Evolutionary conservation across 2,329 filamentous ascomycete genomes (phyloP).

Genomic region (Alternaria gansuensis): DNA sequence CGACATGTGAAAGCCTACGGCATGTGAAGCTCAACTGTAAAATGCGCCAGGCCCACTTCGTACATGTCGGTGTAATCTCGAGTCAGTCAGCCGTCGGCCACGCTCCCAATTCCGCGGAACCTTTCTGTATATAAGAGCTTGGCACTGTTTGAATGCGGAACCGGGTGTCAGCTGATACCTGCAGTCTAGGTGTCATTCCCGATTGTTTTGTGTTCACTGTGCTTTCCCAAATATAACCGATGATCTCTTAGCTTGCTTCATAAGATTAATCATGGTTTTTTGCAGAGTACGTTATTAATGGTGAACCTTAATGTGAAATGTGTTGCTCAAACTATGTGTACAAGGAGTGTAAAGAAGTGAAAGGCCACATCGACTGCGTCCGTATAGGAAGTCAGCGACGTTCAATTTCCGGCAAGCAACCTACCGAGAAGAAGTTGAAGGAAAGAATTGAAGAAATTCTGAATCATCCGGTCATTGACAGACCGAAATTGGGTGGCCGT

Average conservation of each 20-base stretch:
- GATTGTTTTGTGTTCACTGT: constrained; percentile 1
- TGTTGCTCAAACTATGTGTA: constrained; percentile 23
- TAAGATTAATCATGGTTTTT: background rate
- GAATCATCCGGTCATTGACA: constrained; percentile 6
- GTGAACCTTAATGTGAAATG: background rate
- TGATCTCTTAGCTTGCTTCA: background rate
- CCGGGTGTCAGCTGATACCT: constrained; percentile 9
- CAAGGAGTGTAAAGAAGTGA: constrained; percentile 34
- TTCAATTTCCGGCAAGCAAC: constrained; percentile 11
- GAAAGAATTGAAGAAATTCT: background rate
- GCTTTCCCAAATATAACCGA: background rate
- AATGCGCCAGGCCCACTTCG: constrained; percentile 19
- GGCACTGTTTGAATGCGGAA: constrained; percentile 22
- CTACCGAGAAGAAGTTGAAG: constrained; percentile 7
- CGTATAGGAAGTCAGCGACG: constrained; percentile 13
- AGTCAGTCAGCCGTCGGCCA: constrained; percentile 21
- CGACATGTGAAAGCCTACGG: constrained; percentile 2
- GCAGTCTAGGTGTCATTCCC: constrained; percentile 1
- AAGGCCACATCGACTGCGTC: constrained; percentile 14
- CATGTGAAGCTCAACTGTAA: constrained; percentile 6
- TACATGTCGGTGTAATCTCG: constrained; percentile 18
- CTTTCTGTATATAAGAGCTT: constrained; percentile 10
- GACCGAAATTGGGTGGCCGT: constrained; percentile 14
- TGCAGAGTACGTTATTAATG: background rate
- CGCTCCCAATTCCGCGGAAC: constrained; percentile 18